Evolutionary conservation across 1,284 basidiomycete species (phyloP).

Genomic region (Xerocomus minutiporus): DNA sequence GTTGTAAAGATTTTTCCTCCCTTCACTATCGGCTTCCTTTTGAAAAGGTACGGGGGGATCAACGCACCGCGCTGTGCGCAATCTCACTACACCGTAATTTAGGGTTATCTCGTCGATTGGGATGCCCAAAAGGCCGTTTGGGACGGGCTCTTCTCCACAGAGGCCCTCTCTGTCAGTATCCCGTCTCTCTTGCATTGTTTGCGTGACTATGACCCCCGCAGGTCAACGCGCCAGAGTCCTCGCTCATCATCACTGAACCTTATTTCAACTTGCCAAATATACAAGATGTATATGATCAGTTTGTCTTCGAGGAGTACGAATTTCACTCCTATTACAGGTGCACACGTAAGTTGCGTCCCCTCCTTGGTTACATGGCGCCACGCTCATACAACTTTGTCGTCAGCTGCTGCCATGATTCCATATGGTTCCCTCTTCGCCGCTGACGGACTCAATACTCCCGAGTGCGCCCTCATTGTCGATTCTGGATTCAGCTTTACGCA

Average conservation of each 20-base stretch:
- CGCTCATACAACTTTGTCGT: constrained; percentile 18
- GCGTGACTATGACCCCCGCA: constrained; percentile 31
- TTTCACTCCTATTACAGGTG: constrained; percentile 79
- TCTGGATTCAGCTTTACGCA: constrained; percentile 92
- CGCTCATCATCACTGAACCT: constrained; percentile 86
- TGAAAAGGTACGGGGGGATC: constrained; percentile 58
- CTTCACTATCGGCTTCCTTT: constrained; percentile 80
- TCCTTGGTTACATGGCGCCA: constrained; percentile 18
- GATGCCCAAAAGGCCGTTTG: constrained; percentile 88
- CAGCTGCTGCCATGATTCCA: constrained; percentile 76
- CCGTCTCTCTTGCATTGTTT: neutral
- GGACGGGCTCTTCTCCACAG: constrained; percentile 77
- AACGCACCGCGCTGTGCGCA: constrained; percentile 6
- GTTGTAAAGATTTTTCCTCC: constrained; percentile 73
- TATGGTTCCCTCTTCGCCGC: constrained; percentile 59
- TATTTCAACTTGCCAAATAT: constrained; percentile 91
- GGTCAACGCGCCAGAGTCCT: constrained; percentile 69
- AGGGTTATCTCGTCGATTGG: constrained; percentile 92
- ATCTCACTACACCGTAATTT: constrained; percentile 18
- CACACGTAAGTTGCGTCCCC: constrained; percentile 57
- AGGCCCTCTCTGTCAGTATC: constrained; percentile 61
- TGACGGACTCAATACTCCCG: constrained; percentile 50
- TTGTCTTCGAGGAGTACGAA: constrained; percentile 95
- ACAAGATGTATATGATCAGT: constrained; percentile 88
- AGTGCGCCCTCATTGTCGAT: constrained; percentile 83